Conservation (phyloP, 179 eudicot species). For the Sideroxylon spinosum region DNA sequence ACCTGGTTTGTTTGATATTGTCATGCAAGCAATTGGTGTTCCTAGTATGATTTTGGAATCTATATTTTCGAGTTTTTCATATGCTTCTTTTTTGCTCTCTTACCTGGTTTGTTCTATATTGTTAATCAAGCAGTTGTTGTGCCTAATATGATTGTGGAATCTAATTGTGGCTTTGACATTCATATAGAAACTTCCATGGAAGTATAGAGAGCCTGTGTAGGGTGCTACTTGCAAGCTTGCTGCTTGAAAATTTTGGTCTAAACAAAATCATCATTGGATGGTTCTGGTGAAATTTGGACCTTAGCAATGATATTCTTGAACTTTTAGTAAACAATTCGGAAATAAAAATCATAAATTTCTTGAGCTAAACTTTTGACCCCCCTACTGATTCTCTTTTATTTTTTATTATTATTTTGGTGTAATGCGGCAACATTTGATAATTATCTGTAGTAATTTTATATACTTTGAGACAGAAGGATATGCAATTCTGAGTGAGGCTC, state of each 20-base stretch:
- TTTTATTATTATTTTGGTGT: too few relatives aligned
- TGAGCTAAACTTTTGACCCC: too few relatives aligned
- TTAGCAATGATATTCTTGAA: background rate
- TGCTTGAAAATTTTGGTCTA: background rate
- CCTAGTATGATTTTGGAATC: too few relatives aligned
- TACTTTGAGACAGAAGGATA: conserved; percentile 9
- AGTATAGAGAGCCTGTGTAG: background rate
- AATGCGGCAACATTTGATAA: background rate
- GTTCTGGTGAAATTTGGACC: background rate
- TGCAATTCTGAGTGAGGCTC: conserved; percentile 14
- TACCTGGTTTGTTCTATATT: background rate
- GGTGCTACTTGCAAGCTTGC: background rate
- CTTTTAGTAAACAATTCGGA: too few relatives aligned
- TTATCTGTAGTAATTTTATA: background rate
- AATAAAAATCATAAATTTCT: too few relatives aligned
- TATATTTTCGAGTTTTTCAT: background rate
- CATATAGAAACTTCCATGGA: background rate
- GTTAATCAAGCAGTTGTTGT: background rate
- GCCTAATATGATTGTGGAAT: background rate
- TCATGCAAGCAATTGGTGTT: background rate
- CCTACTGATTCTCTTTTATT: too few relatives aligned
- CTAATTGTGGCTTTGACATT: background rate
- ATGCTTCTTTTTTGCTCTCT: background rate
- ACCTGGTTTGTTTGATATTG: background rate
- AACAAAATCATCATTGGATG: background rate